Evolutionary conservation across 2,329 filamentous ascomycete genomes (phyloP).

Genomic region (Sporothrix phasma): DNA sequence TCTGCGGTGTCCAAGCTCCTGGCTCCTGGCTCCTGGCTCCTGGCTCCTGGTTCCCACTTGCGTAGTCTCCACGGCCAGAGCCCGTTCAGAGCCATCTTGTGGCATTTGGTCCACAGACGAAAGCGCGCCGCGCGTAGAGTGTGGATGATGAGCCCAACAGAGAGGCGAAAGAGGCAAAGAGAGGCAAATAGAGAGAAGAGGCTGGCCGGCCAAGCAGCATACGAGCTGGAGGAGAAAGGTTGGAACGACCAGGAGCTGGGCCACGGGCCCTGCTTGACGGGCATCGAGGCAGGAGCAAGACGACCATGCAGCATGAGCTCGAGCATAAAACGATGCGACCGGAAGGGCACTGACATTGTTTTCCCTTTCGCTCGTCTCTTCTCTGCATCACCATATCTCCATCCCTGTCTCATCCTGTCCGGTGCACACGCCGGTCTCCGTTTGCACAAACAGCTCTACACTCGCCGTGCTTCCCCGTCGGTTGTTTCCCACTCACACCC

Average conservation of each 20-base stretch:
- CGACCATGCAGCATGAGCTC: neutral
- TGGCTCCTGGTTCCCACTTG: neutral
- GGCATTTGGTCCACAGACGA: neutral
- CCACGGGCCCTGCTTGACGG: slow-evolving; percentile 4
- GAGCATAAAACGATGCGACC: slow-evolving; percentile 4
- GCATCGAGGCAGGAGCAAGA: neutral
- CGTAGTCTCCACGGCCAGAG: neutral
- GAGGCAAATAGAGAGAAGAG: no score
- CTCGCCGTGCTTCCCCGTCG: neutral
- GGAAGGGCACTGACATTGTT: slow-evolving; percentile 1
- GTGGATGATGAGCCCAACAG: neutral
- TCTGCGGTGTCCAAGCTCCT: neutral
- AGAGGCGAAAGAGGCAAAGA: no score
- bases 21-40: neutral
- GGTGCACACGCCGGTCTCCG: neutral
- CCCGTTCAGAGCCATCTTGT: neutral
- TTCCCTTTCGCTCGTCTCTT: neutral
- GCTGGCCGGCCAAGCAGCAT: slow-evolving; percentile 4
- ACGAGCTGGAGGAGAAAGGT: neutral
- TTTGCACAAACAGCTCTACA: neutral
- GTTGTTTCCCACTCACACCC: neutral
- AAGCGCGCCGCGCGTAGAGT: neutral
- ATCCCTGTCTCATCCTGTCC: neutral
- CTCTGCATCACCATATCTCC: neutral
- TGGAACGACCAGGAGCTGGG: neutral